A percentile compares a stretch with the other conserved stretches of the same genome.
Evolutionary conservation across 202 grass and related monocot species (phyloP).

Genomic region (Alloteropsis angusta): DNA sequence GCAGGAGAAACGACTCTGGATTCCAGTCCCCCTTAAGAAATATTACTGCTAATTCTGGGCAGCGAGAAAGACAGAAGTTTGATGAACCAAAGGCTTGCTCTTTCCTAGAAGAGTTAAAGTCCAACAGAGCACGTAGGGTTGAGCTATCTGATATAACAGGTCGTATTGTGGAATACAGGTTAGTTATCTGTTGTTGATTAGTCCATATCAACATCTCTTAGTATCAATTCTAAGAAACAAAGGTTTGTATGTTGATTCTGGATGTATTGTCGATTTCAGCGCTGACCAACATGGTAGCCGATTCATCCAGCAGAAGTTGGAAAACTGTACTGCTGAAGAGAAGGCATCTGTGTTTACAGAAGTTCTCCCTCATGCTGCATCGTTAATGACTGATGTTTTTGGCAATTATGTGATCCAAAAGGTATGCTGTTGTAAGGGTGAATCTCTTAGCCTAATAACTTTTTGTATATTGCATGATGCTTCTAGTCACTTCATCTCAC

Average conservation of each 20-base stretch:
- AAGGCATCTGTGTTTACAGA: conserved; percentile 84
- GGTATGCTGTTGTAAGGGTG: conserved; percentile 36
- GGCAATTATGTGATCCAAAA: conserved; percentile 99
- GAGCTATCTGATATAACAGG: conserved; percentile 83
- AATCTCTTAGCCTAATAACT: conserved; percentile 8
- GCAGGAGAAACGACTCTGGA: conserved; percentile 44
- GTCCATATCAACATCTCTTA: conserved; percentile 1
- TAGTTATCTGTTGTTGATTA: conserved; percentile 26
- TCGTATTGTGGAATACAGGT: conserved; percentile 84
- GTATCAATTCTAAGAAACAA: neutral
- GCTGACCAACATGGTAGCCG: conserved; percentile 96
- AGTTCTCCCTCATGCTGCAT: conserved; percentile 76
- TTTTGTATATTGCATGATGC: neutral
- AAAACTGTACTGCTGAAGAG: conserved; percentile 76
- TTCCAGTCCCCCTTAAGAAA: conserved; percentile 43
- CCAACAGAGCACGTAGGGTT: conserved; percentile 59
- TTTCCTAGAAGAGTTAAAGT: conserved; percentile 88
- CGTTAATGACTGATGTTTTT: conserved; percentile 91
- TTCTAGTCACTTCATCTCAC: neutral
- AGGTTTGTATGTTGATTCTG: neutral
- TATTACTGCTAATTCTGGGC: conserved; percentile 34
- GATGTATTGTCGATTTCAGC: conserved; percentile 36
- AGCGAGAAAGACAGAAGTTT: conserved; percentile 49
- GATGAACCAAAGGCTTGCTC: conserved; percentile 61
- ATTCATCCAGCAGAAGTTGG: conserved; percentile 98